Conservation (phyloP, 2,329 filamentous ascomycete species). For the Tolypocladium amazonense region DNA sequence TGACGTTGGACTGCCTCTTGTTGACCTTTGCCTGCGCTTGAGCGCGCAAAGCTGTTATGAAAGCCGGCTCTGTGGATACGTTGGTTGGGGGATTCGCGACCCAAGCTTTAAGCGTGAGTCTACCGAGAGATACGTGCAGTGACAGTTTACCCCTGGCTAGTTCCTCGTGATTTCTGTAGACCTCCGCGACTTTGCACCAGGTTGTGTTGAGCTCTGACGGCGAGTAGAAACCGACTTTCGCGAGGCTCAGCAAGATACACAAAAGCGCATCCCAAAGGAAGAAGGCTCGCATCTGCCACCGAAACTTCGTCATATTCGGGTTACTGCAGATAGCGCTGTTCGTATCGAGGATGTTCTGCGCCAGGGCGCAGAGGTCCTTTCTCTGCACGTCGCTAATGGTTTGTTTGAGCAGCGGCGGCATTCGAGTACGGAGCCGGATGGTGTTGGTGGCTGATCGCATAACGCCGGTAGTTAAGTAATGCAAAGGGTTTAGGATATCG, state of each 20-base stretch:
- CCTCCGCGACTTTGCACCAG: not conserved
- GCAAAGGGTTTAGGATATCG: not conserved
- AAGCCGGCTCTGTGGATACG: not conserved
- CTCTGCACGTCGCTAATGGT: not conserved
- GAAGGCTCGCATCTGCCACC: not conserved
- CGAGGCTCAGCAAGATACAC: not conserved
- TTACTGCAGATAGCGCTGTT: not conserved
- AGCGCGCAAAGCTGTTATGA: not conserved
- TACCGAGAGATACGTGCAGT: not conserved
- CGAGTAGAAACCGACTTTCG: not conserved
- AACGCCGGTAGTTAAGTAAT: not conserved
- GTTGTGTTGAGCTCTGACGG: not conserved
- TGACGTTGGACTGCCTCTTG: not conserved
- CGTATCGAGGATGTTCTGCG: not conserved
- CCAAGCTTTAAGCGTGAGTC: not conserved
- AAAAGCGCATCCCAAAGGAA: not conserved
- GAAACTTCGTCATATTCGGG: not conserved
- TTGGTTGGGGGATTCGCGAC: not conserved
- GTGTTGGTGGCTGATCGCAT: not conserved
- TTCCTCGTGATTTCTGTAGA: not conserved
- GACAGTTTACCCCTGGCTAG: not conserved
- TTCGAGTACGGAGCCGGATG: not conserved
- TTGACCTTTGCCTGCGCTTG: not conserved
- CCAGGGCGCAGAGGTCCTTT: not conserved
- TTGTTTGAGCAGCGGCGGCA: not conserved